These are phyloP conservation scores for Melampsora allii-populina DNA, from an alignment of 1,284 basidiomycete genomes.

Conservation along the genomic window DNA sequence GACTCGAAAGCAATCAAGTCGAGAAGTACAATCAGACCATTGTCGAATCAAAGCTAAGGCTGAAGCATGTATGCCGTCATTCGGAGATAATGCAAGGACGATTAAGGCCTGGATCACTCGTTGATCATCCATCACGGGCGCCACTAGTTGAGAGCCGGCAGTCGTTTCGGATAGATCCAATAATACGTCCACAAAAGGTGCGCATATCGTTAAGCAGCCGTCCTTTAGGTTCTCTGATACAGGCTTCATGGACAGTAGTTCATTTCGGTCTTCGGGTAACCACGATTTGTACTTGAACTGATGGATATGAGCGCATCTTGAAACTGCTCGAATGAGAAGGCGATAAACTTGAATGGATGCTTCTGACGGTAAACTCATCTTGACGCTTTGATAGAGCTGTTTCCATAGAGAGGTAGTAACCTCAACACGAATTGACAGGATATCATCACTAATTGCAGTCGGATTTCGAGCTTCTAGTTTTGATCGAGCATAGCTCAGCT, in stretches of 20 bases:
- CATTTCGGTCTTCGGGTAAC: conserved; percentile 14
- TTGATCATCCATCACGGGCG: conserved; percentile 16
- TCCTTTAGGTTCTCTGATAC: conserved; percentile 18
- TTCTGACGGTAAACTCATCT: conserved; percentile 16
- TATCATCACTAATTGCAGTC: conserved; percentile 10
- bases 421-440: conserved; percentile 1
- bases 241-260: conserved; percentile 16
- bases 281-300: conserved; percentile 18
- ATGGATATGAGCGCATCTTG: conserved; percentile 39
- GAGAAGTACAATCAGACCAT: conserved; percentile 59
- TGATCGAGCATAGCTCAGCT: conserved; percentile 13
- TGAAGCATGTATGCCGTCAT: conserved; percentile 40
- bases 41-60: conserved; percentile 40
- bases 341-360: conserved; percentile 9
- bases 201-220: conserved; percentile 15
- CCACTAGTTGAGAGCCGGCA: conserved; percentile 19
- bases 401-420: conserved; percentile 31
- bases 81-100: conserved; percentile 34
- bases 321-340: conserved; percentile 31
- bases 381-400: conserved; percentile 22
- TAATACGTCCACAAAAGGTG: conserved; percentile 33
- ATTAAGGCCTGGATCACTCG: conserved; percentile 27
- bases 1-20: conserved; percentile 76
- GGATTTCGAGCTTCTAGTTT: background rate
- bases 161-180: conserved; percentile 35